Evolutionary conservation across 1,284 basidiomycete species (phyloP), one percentile per base, ranked within the genome.

Genomic region (Takashimella koratensis): DNA sequence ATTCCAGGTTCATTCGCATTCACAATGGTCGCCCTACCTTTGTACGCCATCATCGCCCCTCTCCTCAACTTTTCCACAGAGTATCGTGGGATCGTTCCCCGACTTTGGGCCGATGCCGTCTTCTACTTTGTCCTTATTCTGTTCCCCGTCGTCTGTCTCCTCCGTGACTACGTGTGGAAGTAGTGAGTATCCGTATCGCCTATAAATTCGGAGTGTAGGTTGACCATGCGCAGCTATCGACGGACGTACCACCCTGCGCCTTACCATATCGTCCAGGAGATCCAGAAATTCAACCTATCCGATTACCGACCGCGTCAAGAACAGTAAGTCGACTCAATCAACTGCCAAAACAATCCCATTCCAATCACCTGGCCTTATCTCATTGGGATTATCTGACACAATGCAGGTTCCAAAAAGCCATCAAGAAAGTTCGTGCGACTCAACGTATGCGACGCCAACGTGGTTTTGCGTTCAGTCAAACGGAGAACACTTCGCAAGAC

Each of bases 261-360:
- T 16, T 98, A 98, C 75, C 95, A 99, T 73, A 92, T 98, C 61
- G 93, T 95, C 0, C 95, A 98, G 71, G 96, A 98, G 75, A 80
- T 83, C 49, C 91, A 94, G 76, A 97, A 97, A 78, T 97, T 96
- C 79, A 96, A 97, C 72, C 86, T 97, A 57, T 92, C 93, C 8
- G 96, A 99, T 71, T 97, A 98, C 73, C 81, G 96, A 43, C 96
- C 96, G 1, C 82, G 95, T 53, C 95, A 98, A 78, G 95, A 96
- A 76, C 95, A 98, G 85, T 90, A 67, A 68, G 87, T 83, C 27
- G 8, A n/a, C n/a, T n/a, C n/a, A n/a, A n/a, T n/a, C n/a, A n/a
- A n/a, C n/a, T n/a, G n/a, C n/a, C n/a, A n/a, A n/a, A n/a, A n/a
- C n/a, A n/a, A n/a, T n/a, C n/a, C n/a, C n/a, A n/a, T n/a, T n/a